phyloP scores from a whole-genome alignment of 2,329 filamentous ascomycete species.

The Colletotrichum orchidophilum region DNA sequence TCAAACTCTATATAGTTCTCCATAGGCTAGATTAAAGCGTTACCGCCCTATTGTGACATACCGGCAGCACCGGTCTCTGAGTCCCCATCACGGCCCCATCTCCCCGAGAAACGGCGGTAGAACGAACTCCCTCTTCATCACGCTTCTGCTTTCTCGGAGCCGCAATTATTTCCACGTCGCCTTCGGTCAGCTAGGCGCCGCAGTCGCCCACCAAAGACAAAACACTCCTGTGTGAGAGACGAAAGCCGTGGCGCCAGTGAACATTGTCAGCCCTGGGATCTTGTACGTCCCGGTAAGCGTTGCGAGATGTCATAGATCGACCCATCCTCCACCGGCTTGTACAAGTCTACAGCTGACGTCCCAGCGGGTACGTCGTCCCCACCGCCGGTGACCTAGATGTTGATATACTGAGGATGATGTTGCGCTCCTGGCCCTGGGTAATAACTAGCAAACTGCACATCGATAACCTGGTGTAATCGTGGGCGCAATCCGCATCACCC shows the following conservation, averaged over 20 bases:
- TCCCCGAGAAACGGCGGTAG: not conserved
- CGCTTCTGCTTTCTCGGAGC: not conserved
- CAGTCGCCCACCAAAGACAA: not conserved
- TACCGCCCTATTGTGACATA: not conserved
- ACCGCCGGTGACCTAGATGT: constrained; percentile 56
- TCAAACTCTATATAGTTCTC: not conserved
- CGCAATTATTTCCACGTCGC: not conserved
- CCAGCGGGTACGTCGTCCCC: constrained; percentile 49
- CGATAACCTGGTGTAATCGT: constrained; percentile 55
- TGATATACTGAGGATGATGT: constrained; percentile 61
- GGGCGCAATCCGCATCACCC: constrained; percentile 55
- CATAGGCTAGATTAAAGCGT: not conserved
- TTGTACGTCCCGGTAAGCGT: constrained; percentile 33
- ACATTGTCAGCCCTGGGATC: constrained; percentile 36
- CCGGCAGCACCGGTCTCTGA: not conserved
- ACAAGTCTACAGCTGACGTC: constrained; percentile 48
- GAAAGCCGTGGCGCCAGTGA: constrained; percentile 6
- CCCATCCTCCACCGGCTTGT: constrained; percentile 45
- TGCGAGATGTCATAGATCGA: constrained; percentile 49
- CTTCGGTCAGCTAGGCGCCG: not conserved
- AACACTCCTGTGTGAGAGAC: constrained; percentile 13
- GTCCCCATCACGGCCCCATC: not conserved
- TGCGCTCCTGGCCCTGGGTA: constrained; percentile 47
- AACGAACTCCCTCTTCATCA: not conserved
- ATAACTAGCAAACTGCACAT: constrained; percentile 47